Percentiles rank a stretch among this genome's conserved stretches.
These are phyloP conservation scores for Pachyrhizus erosus DNA, from an alignment of 306 rosid species.

Conservation along the genomic window DNA sequence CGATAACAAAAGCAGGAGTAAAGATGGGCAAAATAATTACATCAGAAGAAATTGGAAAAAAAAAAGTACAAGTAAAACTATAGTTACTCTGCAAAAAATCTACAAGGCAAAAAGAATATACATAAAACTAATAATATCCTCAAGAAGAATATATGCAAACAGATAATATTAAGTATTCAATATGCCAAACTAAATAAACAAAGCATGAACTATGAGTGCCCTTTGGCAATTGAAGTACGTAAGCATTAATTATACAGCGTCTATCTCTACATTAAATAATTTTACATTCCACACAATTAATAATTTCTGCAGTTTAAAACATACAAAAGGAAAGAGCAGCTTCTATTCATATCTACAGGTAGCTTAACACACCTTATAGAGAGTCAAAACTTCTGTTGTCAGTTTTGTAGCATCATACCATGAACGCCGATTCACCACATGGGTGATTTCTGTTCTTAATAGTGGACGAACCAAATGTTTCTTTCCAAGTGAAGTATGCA, in stretches of 20 bases:
- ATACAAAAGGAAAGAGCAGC: neutral
- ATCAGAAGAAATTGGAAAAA: neutral
- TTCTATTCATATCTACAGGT: neutral
- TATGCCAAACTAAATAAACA: constrained; percentile 19
- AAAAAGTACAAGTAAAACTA: neutral
- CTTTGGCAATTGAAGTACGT: neutral
- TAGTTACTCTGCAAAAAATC: neutral
- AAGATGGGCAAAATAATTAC: too few species aligned
- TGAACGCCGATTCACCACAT: constrained; percentile 89
- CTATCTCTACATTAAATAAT: neutral
- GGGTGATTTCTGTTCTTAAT: constrained; percentile 87
- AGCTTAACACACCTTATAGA: constrained; percentile 74
- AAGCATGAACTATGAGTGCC: neutral
- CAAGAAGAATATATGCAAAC: neutral
- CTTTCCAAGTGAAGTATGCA: constrained; percentile 94
- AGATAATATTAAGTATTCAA: neutral
- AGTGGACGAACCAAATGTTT: constrained; percentile 95
- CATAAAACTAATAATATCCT: neutral
- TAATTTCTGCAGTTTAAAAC: constrained; percentile 25
- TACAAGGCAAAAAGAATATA: neutral
- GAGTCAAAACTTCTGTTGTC: constrained; percentile 76
- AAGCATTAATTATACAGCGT: constrained; percentile 5
- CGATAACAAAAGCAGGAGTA: constrained; percentile 23
- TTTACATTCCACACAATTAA: constrained; percentile 2
- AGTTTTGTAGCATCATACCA: constrained; percentile 93